These are phyloP conservation scores for Beauveria sp. DNA, from an alignment of 2,329 filamentous ascomycete species.

Conservation along the genomic window DNA sequence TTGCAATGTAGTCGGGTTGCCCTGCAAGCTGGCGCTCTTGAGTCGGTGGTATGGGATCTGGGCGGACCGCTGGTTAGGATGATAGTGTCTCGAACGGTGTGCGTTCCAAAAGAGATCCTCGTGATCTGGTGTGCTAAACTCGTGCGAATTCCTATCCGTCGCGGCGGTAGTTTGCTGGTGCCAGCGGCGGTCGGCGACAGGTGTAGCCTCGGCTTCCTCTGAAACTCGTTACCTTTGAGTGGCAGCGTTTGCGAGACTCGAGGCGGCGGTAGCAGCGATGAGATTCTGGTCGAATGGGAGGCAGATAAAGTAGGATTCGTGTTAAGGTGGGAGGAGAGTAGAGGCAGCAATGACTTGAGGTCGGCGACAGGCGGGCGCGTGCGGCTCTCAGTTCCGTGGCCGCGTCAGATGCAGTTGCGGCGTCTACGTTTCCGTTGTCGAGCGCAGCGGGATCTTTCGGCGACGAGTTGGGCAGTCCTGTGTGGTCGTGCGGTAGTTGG, in stretches of 20 bases:
- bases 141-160: not conserved
- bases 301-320: slow-evolving; percentile 23
- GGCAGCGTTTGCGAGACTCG: not conserved
- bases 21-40: not conserved
- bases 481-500: not conserved
- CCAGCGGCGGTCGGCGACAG: not conserved
- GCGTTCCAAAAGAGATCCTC: not conserved
- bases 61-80: not conserved
- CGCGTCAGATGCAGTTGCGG: not conserved
- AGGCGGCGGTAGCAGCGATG: slow-evolving; percentile 35
- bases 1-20: not conserved
- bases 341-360: not conserved
- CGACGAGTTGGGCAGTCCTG: not conserved
- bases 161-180: not conserved
- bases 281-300: slow-evolving; percentile 32
- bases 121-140: not conserved
- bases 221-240: not conserved
- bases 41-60: not conserved
- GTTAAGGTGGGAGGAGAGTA: slow-evolving; percentile 18
- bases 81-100: not conserved
- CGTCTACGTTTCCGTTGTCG: not conserved
- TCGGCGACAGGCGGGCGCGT: not conserved
- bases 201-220: not conserved
- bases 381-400: not conserved
- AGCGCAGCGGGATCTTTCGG: not conserved